Evolutionary conservation across 805 yeast genomes (phyloP), one percentile per base, ranked within the genome.

Genomic region (Saccharomyces paradoxus): DNA sequence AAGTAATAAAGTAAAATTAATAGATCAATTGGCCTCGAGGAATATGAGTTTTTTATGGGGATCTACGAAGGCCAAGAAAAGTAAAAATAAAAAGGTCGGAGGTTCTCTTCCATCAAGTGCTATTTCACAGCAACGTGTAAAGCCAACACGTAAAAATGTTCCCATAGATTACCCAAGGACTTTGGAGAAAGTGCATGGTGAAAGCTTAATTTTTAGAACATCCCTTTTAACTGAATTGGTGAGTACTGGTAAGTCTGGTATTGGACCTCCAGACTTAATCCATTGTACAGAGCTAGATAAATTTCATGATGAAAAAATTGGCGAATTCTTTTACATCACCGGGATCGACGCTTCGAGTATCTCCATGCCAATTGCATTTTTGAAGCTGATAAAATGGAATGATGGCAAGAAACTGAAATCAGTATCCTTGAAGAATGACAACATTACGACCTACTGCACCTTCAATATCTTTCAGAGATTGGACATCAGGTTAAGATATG

Each of bases 231-330:
- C 55, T 26, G 63, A 59, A 9, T 47, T 66, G 51, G 55, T 51
- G 1, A 50, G 32, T 2, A 32, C 52, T 24, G 66, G 59, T 24
- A 58, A 55, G 24, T 31, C 64, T 52, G 83, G 83, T 13, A 64
- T 85, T 24, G 95, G 95, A 0, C 88, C 90, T 2, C 86, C 90
- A 2, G 95, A 87, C 68, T 71, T 87, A 55, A 81, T 63, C 50
- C 63, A 77, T 60, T 58, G 75, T 17, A 70, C 79, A 21, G 65
- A 69, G 37, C 71, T 72, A 54, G 77, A 79, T 49, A 73, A 73
- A 54, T 69, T 76, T 46, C 71, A 68, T 5, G 41, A 56, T 10
- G 75, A 77, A 53, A 85, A 81, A 56, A 70, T 73, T 13, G 81
- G 85, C 0, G 75, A 74, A 50, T 80, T 77, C 53, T 81, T 78